These are phyloP conservation scores for Boletus fagicola DNA, from an alignment of 768 basidiomycete species.

Conservation along the genomic window DNA sequence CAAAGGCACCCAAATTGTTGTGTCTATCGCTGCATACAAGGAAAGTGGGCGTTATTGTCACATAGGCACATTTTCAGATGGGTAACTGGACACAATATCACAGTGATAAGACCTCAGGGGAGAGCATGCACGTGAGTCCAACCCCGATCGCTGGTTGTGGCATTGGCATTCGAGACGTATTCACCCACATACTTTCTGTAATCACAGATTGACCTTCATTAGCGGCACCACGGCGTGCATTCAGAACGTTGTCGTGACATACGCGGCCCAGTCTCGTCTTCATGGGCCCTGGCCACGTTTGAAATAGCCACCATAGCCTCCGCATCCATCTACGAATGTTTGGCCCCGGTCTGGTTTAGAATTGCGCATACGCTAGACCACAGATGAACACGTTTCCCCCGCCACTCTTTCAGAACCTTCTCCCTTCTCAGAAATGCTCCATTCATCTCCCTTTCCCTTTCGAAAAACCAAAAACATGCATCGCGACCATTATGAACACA, in stretches of 20 bases:
- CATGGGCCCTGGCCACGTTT: background rate
- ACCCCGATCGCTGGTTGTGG: constrained; percentile 16
- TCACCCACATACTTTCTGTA: background rate
- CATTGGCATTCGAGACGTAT: constrained; percentile 6
- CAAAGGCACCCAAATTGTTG: constrained; percentile 47
- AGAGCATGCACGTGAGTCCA: constrained; percentile 25
- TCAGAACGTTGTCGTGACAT: background rate
- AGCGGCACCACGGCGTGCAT: constrained; percentile 15
- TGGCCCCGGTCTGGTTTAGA: constrained; percentile 16
- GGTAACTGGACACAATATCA: background rate
- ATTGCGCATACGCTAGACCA: background rate
- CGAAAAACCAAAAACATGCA: constrained; percentile 16
- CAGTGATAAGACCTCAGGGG: constrained; percentile 26
- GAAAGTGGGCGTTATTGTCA: constrained; percentile 32
- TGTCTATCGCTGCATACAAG: constrained; percentile 50
- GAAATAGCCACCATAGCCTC: background rate
- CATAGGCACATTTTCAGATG: background rate
- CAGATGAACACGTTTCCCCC: background rate
- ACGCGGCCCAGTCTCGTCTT: background rate
- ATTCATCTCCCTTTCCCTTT: constrained; percentile 10
- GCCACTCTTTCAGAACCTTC: background rate
- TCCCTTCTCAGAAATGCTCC: constrained; percentile 3
- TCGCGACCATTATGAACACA: constrained; percentile 8
- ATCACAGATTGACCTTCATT: constrained; percentile 17
- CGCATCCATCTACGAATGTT: background rate